phyloP scores from a whole-genome alignment of 805 yeast genomes.

The Saitoella complicata region DNA sequence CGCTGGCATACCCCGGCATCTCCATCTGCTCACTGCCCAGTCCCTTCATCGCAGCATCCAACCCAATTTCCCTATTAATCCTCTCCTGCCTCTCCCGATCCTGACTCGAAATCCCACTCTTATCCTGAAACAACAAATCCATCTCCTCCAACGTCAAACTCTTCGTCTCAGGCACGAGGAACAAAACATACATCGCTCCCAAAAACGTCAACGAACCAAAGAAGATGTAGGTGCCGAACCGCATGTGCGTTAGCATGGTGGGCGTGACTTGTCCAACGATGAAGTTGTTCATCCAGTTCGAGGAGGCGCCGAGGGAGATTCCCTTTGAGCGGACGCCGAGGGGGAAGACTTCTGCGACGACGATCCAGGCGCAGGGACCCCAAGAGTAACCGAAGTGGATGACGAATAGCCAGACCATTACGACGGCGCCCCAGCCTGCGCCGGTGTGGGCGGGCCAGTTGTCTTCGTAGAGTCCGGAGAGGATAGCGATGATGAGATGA shows the following conservation, averaged over 20 bases:
- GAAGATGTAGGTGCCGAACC: conserved; percentile 6
- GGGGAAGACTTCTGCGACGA: conserved; percentile 49
- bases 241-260: conserved; percentile 25
- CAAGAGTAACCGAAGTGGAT: conserved; percentile 12
- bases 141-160: conserved; percentile 52
- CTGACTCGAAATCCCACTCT: neutral
- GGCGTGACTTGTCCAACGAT: conserved; percentile 28
- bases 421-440: conserved; percentile 12
- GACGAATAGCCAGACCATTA: conserved; percentile 11
- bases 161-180: conserved; percentile 46
- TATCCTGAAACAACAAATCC: conserved; percentile 34
- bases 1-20: neutral
- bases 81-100: neutral
- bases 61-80: conserved; percentile 9
- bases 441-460: conserved; percentile 20
- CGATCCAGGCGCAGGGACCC: conserved; percentile 30
- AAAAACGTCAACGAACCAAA: conserved; percentile 24
- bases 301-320: conserved; percentile 41
- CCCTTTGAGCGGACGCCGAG: conserved; percentile 54
- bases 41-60: neutral
- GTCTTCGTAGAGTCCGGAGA: conserved; percentile 25
- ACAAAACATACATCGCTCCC: conserved; percentile 41
- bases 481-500: conserved; percentile 23
- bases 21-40: neutral
- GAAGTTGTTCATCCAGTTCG: conserved; percentile 50